A percentile compares a stretch with the other conserved stretches of the same genome.
Conservation (phyloP, 495 filamentous ascomycete genomes). For the Trypethelium eluteriae region DNA sequence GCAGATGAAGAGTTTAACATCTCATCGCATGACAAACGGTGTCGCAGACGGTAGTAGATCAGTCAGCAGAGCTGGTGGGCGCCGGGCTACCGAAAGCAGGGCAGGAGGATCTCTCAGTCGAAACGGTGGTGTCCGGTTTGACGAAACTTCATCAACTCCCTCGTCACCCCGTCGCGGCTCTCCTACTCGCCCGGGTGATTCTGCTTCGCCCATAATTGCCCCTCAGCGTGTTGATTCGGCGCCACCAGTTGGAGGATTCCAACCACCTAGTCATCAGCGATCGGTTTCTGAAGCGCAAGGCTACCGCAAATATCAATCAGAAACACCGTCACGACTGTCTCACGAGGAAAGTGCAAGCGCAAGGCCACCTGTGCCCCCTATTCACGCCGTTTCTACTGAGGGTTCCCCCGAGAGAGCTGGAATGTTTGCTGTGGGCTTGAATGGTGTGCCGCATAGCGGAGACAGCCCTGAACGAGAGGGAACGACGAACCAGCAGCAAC, state of each 20-base stretch:
- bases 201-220: slow-evolving; percentile 28
- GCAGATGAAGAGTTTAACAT: slow-evolving; percentile 81
- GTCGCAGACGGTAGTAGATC: slow-evolving; percentile 46
- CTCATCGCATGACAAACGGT: slow-evolving; percentile 60
- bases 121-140: slow-evolving; percentile 49
- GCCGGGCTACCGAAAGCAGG: slow-evolving; percentile 33
- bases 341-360: slow-evolving; percentile 34
- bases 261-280: slow-evolving; percentile 37
- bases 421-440: slow-evolving; percentile 15
- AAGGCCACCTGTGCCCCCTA: slow-evolving; percentile 41
- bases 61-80: slow-evolving; percentile 62
- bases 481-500: background rate
- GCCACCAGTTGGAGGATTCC: slow-evolving; percentile 34
- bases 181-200: slow-evolving; percentile 32
- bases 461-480: background rate
- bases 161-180: slow-evolving; percentile 42
- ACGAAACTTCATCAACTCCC: slow-evolving; percentile 52
- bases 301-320: slow-evolving; percentile 39
- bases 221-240: slow-evolving; percentile 37
- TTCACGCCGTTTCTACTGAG: slow-evolving; percentile 32
- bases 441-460: slow-evolving; percentile 5
- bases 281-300: slow-evolving; percentile 51
- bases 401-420: slow-evolving; percentile 13
- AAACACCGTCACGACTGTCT: slow-evolving; percentile 41
- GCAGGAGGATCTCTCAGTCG: slow-evolving; percentile 18